Base-by-base conservation (phyloP, 345 rosid genomes). In the Cardiospermum halicacabum region DNA sequence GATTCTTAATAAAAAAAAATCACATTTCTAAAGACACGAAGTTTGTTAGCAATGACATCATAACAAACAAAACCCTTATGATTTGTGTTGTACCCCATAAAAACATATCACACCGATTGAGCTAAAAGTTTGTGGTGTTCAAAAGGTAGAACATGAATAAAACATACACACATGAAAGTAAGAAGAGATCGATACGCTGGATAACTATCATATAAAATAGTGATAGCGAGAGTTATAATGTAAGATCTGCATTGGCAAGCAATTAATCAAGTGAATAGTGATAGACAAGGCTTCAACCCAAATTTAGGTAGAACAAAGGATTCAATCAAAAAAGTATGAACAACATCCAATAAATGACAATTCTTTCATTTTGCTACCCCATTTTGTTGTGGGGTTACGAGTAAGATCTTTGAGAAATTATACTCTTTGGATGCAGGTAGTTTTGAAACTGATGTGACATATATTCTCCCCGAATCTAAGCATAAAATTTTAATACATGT, bases 301-400 rank as follows among this genome's bases (percentile, higher is more conserved):
- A 34, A 34, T 34, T 34, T 34, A 34, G 39, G 10, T 34, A 11
- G 45, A 51, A 48, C 7, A 0, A 5, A 58, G 13, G 58, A 21
- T 2, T 51, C 22, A 40, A 53, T 3, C 0, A 66, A 13, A 6
- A 59, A 2, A 0, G 50, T 19, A 3, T 7, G 19, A n/a, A 42
- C 56, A 22, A 72, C 11, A n/a, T 53, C 57, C 3, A 58, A 15
- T 19, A 55, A 11, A 16, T 62, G 58, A 2, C 24, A 3, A 36
- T 42, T 63, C 3, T 70, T 70, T 0, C 19, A 2, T 9, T 64
- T 7, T 3, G 40, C 43, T 0, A 19, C 18, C 18, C 31, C 51
- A 56, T 62, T n/a, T 56, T 10, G 68, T 10, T 47, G 45, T 0
- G 60, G 47, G 7, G 47, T 64, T 26, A 32, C 18, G 53, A 47